Conservation (phyloP, 257 asterid species). For the Fraxinus anomala region DNA sequence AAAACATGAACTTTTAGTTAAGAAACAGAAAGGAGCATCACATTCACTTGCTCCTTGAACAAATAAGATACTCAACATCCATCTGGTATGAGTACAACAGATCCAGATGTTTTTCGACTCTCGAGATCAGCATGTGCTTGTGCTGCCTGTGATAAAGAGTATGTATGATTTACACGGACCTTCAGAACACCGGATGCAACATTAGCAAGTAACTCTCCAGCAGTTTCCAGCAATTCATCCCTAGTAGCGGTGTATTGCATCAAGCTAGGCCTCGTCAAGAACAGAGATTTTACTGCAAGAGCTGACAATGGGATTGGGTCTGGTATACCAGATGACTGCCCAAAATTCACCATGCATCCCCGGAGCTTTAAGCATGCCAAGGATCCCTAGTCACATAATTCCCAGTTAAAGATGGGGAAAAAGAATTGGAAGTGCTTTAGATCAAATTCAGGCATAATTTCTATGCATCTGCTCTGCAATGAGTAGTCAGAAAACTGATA, state of each 20-base stretch:
- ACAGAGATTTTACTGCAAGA: constrained; percentile 69
- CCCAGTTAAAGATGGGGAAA: constrained; percentile 20
- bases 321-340: constrained; percentile 85
- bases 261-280: constrained; percentile 85
- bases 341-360: constrained; percentile 89
- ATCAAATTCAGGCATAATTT: not conserved
- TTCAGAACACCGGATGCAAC: constrained; percentile 62
- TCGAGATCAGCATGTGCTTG: constrained; percentile 89
- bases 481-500: not conserved
- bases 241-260: constrained; percentile 63
- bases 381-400: constrained; percentile 62
- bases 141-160: constrained; percentile 73
- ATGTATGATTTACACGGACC: constrained; percentile 71
- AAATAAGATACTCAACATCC: constrained; percentile 20
- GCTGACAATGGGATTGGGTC: constrained; percentile 76
- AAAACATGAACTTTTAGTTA: not conserved
- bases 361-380: constrained; percentile 77
- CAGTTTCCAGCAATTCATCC: constrained; percentile 70
- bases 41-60: not conserved
- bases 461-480: not conserved
- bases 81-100: constrained; percentile 75
- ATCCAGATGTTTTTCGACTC: constrained; percentile 78
- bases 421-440: not conserved
- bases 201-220: constrained; percentile 76
- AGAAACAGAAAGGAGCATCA: not conserved